Evolutionary conservation across 2,329 filamentous ascomycete genomes (phyloP), one percentile per base, ranked within the genome.

Genomic region (Mollisia scopiformis): DNA sequence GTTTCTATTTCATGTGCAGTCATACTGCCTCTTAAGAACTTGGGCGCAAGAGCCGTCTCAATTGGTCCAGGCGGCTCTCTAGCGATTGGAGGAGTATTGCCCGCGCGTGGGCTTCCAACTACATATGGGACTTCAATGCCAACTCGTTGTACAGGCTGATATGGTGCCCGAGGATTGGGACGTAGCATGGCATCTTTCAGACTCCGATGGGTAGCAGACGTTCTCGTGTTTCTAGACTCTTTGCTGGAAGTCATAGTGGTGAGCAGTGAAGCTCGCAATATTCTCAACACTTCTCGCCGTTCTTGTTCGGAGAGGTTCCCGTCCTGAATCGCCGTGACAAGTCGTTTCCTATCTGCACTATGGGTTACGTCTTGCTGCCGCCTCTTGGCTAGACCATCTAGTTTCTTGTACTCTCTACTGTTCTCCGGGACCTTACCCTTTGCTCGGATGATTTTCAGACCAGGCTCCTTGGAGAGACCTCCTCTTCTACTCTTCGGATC

Each of bases 1-100:
- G 67, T 68, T 35, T 73, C 57, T 33, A 73, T 69, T 30, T 71
- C 66, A 37, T 66, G 49, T 16, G 23, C 23, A 3, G 43, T 47
- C 43, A 47, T 47, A 13, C 43, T n/a, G 7, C 23, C 21, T 27
- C 23, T 28, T 7, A 47, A 27, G 13, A 14, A 16, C 6, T 28
- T 25, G 28, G 43, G 43, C 4, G 10, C 43, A 13, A 47, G 21
- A 47, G 43, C 43, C 3, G 13, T 28, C 25, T 21, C 25, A 16
- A 47, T 16, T 10, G 43, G 43, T 16, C 43, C 43, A 6, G 43
- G 43, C 4, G 43, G 43, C 16, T 25, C 21, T 47, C 43, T 47
- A 3, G 5, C 11, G 28, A 47, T 47, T 27, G 43, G 43, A 2
- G 25, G 25, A 27, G 23, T 6, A 28, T 47, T 47, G 5, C 43